Evolutionary conservation across 495 filamentous ascomycete species (phyloP).

Genomic region (Pseudoneurospora amorphoporcata): DNA sequence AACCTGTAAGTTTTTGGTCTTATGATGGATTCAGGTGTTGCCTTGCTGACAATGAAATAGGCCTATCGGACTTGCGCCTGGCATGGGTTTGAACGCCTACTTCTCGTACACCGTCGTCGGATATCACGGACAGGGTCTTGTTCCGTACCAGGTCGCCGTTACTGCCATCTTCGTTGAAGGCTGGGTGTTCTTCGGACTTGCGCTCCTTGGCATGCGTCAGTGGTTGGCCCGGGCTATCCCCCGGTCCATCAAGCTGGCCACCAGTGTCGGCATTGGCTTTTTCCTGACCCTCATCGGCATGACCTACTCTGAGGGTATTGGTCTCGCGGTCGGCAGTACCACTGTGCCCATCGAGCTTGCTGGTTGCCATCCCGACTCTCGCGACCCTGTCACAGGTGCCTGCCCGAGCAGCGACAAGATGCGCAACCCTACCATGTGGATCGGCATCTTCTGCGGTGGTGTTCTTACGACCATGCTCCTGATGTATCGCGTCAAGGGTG

Average conservation of each 20-base stretch:
- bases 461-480: slow-evolving; percentile 65
- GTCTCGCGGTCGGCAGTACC: slow-evolving; percentile 50
- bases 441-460: slow-evolving; percentile 75
- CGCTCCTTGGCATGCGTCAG: slow-evolving; percentile 65
- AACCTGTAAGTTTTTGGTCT: slow-evolving; percentile 29
- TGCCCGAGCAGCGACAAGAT: slow-evolving; percentile 51
- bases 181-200: slow-evolving; percentile 57
- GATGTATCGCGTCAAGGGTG: slow-evolving; percentile 76
- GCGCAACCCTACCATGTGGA: slow-evolving; percentile 69
- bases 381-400: slow-evolving; percentile 27
- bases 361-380: slow-evolving; percentile 42
- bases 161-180: slow-evolving; percentile 81
- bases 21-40: not conserved
- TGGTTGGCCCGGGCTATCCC: slow-evolving; percentile 74
- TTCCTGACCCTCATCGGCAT: slow-evolving; percentile 74
- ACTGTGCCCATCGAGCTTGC: slow-evolving; percentile 57
- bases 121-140: slow-evolving; percentile 52
- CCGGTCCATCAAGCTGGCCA: slow-evolving; percentile 71
- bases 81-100: slow-evolving; percentile 79
- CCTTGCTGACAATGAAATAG: slow-evolving; percentile 25
- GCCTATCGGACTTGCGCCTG: slow-evolving; percentile 67
- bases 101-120: slow-evolving; percentile 78
- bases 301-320: slow-evolving; percentile 70
- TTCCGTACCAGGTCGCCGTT: slow-evolving; percentile 59
- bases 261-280: slow-evolving; percentile 69